Conservation (phyloP, 805 yeast genomes). For the Saturnispora kantuleensis region DNA sequence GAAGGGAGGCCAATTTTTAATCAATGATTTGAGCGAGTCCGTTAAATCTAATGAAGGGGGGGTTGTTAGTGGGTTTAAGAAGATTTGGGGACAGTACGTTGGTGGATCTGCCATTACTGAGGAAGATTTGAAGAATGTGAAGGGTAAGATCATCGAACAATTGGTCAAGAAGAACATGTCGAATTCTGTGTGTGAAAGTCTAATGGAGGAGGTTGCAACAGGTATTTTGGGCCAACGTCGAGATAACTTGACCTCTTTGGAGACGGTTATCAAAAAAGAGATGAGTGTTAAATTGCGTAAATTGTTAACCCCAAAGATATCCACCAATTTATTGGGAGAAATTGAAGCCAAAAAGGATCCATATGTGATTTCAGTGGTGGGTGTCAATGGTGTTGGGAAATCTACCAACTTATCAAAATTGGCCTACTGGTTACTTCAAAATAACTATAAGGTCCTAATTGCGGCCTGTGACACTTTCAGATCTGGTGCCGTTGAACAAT, state of each 20-base stretch:
- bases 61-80: conserved; percentile 1
- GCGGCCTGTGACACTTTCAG: conserved; percentile 98
- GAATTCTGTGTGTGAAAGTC: conserved; percentile 70
- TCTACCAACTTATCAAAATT: conserved; percentile 90
- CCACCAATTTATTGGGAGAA: conserved; percentile 77
- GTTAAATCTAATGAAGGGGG: conserved; percentile 24
- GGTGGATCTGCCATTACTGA: conserved; percentile 62
- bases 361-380: conserved; percentile 93
- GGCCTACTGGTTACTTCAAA: conserved; percentile 92
- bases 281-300: conserved; percentile 59
- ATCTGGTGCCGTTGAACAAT: conserved; percentile 97
- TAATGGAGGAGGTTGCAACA: conserved; percentile 60
- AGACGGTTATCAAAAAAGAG: conserved; percentile 54
- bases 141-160: conserved; percentile 61
- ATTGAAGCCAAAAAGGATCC: conserved; percentile 48
- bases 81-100: conserved; percentile 42
- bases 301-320: conserved; percentile 83
- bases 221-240: conserved; percentile 67
- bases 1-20: conserved; percentile 51
- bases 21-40: conserved; percentile 51
- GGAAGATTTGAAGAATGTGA: conserved; percentile 55
- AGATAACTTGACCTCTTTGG: conserved; percentile 63
- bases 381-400: conserved; percentile 97
- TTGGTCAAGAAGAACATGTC: conserved; percentile 83
- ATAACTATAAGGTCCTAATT: conserved; percentile 73